Conservation (phyloP, 257 asterid species). For the Euphrasia confusa region DNA sequence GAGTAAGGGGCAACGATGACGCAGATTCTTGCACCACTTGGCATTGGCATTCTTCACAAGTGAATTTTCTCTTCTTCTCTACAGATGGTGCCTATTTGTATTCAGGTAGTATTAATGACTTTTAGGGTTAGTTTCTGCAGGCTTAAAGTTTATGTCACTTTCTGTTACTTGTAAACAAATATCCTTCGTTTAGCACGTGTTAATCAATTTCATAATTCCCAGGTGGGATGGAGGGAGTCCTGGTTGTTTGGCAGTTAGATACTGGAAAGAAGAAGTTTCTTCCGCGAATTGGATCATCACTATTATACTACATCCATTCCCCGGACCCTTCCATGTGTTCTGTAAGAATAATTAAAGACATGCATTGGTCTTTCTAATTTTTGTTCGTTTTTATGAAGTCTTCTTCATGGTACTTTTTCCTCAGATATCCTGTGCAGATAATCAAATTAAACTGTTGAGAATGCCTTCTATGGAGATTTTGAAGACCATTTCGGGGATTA, state of each 20-base stretch:
- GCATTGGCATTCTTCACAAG: constrained; percentile 97
- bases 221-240: constrained; percentile 98
- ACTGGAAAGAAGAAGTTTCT: constrained; percentile 82
- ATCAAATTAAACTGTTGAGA: constrained; percentile 63
- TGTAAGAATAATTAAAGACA: constrained; percentile 41
- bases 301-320: constrained; percentile 59
- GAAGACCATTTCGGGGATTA: constrained; percentile 82
- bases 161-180: constrained; percentile 1
- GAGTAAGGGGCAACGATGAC: constrained; percentile 69
- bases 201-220: constrained; percentile 18
- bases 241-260: constrained; percentile 95
- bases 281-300: constrained; percentile 88
- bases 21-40: constrained; percentile 89
- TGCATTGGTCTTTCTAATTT: constrained; percentile 11
- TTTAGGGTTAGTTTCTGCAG: not conserved
- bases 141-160: constrained; percentile 8
- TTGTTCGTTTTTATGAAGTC: constrained; percentile 19
- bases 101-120: constrained; percentile 50
- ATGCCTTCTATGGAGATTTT: constrained; percentile 82
- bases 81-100: constrained; percentile 88
- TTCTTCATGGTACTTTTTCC: constrained; percentile 33
- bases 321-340: constrained; percentile 79
- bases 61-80: constrained; percentile 79
- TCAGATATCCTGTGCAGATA: constrained; percentile 97
- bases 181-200: constrained; percentile 12